Conservation (phyloP, 371 early-diverging fungal species). For the Capillidium rhysosporum region DNA sequence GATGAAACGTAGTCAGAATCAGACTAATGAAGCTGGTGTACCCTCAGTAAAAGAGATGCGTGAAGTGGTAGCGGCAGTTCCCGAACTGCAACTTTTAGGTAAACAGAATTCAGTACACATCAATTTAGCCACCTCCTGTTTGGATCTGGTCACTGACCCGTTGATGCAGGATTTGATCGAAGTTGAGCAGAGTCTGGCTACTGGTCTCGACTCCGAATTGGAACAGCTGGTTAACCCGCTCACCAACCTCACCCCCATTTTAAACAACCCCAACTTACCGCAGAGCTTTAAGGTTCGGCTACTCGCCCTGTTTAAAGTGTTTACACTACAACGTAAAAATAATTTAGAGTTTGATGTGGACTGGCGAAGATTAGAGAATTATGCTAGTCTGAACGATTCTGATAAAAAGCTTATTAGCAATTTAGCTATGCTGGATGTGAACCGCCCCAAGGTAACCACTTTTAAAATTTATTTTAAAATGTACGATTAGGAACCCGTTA, state of each 20-base stretch:
- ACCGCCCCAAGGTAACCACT: not conserved
- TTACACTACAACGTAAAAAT: not conserved
- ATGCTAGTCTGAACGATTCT: constrained; percentile 48
- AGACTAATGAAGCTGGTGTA: constrained; percentile 13
- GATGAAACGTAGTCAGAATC: constrained; percentile 7
- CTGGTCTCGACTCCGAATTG: constrained; percentile 74
- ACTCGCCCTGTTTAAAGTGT: not conserved
- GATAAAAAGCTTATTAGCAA: constrained; percentile 63
- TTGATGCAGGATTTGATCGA: constrained; percentile 66
- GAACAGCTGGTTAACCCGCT: constrained; percentile 47
- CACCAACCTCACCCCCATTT: constrained; percentile 57
- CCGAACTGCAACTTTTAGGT: constrained; percentile 85
- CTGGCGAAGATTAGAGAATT: constrained; percentile 36
- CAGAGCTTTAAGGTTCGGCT: not conserved
- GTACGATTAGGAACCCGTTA: not conserved
- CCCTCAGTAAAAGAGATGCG: constrained; percentile 70
- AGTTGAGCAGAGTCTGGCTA: constrained; percentile 51
- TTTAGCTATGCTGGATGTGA: constrained; percentile 12
- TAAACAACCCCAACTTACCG: constrained; percentile 49
- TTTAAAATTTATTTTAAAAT: too few species aligned
- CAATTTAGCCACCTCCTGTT: constrained; percentile 75
- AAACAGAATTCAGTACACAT: constrained; percentile 81
- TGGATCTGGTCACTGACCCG: constrained; percentile 45
- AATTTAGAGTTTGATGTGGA: constrained; percentile 11
- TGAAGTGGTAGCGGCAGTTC: constrained; percentile 70